Base-by-base conservation (phyloP, 2,329 filamentous ascomycete species). In the Macrophomina pseudophaseolina region DNA sequence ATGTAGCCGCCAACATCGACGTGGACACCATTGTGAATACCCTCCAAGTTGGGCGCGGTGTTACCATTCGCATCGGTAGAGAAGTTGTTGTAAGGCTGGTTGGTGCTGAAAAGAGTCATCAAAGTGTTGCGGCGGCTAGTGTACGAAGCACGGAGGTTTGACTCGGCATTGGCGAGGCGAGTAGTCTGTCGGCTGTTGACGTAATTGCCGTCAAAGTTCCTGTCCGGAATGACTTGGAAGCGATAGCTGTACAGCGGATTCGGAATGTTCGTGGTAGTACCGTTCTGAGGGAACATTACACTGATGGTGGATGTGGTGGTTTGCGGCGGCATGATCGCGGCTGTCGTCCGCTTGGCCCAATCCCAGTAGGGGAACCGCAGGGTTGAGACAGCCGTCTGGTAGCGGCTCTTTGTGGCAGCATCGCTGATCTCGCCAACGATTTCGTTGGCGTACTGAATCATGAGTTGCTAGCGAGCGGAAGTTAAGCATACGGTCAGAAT, bases 281-380 rank as follows among this genome's bases (percentile, higher is more conserved):
- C 79, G 32, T 71, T 70, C 2, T 62, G 58, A 40, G 78, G 76
- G 14, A 74, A 78, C 38, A 75, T 80, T 46, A 82, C 73, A 30
- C 68, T 56, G 23, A 83, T 75, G n/a, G 72, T 76, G 30, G 75
- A 71, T 7, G 71, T 68, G 1, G 72, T 74, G 14, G 83, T 66
- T 46, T 75, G 75, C 18, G 69, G 71, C 16, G 80, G 79, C 23
- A 73, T 73, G 18, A 76, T 72, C 3, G 72, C 73, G 23, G 70
- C 64, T 9, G 73, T 64, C 16, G 76, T 72, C 11, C 67, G 69
- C 23, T 72, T 75, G 28, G 80, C 80, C 80, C 80, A 82, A 67
- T 82, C 80, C 79, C 79, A 82, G 70, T 76, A 82, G 5, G 80
- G 80, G 8, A 77, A 66, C n/a, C 80, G 77, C 59, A 79, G 77